Percentiles rank a stretch among this genome's conserved stretches.
Conservation (phyloP, 352 stramenopile genomes). For the Phytopythium aichiense region DNA sequence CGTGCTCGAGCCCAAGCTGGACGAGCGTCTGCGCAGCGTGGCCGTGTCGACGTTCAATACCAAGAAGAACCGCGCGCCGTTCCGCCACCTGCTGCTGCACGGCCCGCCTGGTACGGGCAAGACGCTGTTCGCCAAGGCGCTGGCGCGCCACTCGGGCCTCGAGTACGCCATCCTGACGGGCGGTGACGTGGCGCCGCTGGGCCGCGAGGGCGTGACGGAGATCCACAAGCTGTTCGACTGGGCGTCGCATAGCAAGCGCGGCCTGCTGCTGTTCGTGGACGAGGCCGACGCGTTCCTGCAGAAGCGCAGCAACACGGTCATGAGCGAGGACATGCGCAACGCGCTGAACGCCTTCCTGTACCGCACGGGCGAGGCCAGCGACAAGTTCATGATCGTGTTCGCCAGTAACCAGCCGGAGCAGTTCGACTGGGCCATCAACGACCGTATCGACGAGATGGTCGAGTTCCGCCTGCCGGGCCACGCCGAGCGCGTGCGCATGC, state of each 20-base stretch:
- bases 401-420: constrained; percentile 98
- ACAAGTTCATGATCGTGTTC: constrained; percentile 99
- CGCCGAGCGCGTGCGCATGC: constrained; percentile 95
- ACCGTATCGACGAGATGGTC: constrained; percentile 99
- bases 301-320: constrained; percentile 92
- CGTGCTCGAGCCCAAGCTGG: constrained; percentile 93
- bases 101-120: constrained; percentile 98
- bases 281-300: constrained; percentile 99
- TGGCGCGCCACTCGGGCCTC: constrained; percentile 95
- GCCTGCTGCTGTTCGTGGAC: constrained; percentile 98
- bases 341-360: constrained; percentile 99
- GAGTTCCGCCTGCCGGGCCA: constrained; percentile 94
- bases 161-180: constrained; percentile 99
- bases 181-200: constrained; percentile 98
- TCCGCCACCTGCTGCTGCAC: constrained; percentile 97
- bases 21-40: constrained; percentile 93
- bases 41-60: constrained; percentile 97
- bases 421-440: constrained; percentile 98
- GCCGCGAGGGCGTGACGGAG: constrained; percentile 96
- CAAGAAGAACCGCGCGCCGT: constrained; percentile 97
- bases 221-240: constrained; percentile 99
- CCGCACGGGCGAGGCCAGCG: constrained; percentile 95
- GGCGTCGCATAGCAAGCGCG: constrained; percentile 93
- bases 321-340: constrained; percentile 98
- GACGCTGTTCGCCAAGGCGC: constrained; percentile 97